Conservation (phyloP, 1,284 basidiomycete genomes). For the Sanghuangporus weigelae region DNA sequence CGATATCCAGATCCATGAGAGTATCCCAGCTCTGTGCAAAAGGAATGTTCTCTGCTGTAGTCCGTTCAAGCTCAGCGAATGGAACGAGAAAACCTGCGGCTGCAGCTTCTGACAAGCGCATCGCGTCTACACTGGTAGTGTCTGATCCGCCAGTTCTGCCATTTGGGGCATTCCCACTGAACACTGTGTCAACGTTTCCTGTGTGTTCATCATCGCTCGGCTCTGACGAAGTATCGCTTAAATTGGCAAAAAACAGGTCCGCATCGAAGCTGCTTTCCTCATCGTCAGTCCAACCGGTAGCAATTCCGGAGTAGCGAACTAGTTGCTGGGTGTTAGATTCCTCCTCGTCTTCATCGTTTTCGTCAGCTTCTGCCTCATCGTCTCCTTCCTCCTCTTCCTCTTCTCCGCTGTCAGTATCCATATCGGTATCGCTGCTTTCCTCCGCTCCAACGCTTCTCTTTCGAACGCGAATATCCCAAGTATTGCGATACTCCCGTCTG, state of each 20-base stretch:
- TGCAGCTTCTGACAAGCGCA: conserved; percentile 32
- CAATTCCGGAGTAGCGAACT: conserved; percentile 50
- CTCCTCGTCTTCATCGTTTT: conserved; percentile 36
- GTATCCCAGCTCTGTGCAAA: conserved; percentile 68
- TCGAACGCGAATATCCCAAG: conserved; percentile 64
- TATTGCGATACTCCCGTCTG: conserved; percentile 43
- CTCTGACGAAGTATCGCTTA: conserved; percentile 34
- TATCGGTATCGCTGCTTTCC: conserved; percentile 42
- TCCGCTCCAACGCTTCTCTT: conserved; percentile 60
- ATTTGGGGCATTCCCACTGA: conserved; percentile 33
- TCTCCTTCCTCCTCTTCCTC: conserved; percentile 44
- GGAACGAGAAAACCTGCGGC: conserved; percentile 24
- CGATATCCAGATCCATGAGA: conserved; percentile 49
- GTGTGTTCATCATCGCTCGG: conserved; percentile 25
- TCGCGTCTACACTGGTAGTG: conserved; percentile 23
- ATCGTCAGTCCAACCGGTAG: conserved; percentile 59
- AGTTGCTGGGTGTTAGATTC: conserved; percentile 31
- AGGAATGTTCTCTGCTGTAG: conserved; percentile 35
- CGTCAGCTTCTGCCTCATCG: conserved; percentile 39
- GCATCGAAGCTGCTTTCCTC: conserved; percentile 71
- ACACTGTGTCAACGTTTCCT: conserved; percentile 31
- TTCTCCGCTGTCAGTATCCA: conserved; percentile 48
- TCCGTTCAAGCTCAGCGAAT: conserved; percentile 26
- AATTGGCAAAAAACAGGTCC: conserved; percentile 71
- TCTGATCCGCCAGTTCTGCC: conserved; percentile 19